These are phyloP conservation scores for Hyaloscypha bicolor DNA, from an alignment of 495 filamentous ascomycete species.

Conservation along the genomic window DNA sequence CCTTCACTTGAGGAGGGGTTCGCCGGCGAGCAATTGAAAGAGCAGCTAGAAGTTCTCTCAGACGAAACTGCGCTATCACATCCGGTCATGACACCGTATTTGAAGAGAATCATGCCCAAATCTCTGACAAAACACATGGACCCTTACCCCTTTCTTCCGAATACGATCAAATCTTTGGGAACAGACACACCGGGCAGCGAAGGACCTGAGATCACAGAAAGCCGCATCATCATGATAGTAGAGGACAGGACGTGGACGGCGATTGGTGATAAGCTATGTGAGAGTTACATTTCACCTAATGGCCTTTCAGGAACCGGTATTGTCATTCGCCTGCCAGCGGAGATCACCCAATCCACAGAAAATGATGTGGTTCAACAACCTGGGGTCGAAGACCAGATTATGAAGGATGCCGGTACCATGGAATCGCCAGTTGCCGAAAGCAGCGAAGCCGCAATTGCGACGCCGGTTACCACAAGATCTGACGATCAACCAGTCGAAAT, in stretches of 20 bases:
- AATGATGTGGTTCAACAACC: constrained; percentile 11
- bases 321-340: constrained; percentile 20
- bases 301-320: constrained; percentile 20
- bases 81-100: constrained; percentile 62
- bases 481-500: constrained; percentile 24
- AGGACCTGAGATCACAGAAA: constrained; percentile 30
- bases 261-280: constrained; percentile 51
- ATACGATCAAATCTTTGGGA: constrained; percentile 35
- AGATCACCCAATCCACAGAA: neutral
- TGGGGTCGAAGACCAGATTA: constrained; percentile 31
- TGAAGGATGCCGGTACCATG: constrained; percentile 36
- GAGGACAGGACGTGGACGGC: constrained; percentile 49
- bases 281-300: constrained; percentile 13
- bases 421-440: constrained; percentile 43
- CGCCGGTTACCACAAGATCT: constrained; percentile 14
- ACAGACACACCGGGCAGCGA: constrained; percentile 22
- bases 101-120: constrained; percentile 62
- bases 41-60: constrained; percentile 64
- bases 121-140: constrained; percentile 69
- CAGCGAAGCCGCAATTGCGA: constrained; percentile 44
- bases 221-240: constrained; percentile 16
- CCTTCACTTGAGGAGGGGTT: constrained; percentile 84
- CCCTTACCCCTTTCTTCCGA: constrained; percentile 75
- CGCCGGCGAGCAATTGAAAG: constrained; percentile 75
- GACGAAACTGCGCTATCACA: constrained; percentile 73